Evolutionary conservation across 139 green algal genomes (phyloP), one percentile per base, ranked within the genome.

Genomic region (Zygnema cylindricum): DNA sequence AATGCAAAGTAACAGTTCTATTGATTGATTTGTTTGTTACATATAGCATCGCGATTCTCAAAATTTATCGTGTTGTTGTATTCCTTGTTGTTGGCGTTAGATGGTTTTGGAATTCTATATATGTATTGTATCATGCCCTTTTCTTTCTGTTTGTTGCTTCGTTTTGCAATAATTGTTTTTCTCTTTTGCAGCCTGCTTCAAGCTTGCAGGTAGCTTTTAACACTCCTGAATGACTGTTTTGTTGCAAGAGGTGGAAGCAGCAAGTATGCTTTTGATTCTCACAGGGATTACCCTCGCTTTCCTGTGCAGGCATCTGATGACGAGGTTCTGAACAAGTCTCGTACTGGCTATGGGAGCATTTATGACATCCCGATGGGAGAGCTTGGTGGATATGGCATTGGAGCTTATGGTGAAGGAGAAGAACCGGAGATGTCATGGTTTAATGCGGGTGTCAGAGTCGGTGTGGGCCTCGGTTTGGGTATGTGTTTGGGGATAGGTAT

Each of bases 361-460:
- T 79, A 63, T 63, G 49, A 63, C 43, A 7, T 79, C 11, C 36
- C 36, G 3, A 3, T 79, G 7, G 71, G 36, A 7, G 71, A 54
- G 42, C 71, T 79, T 11, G n/a, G n/a, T n/a, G 36, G 71, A 16
- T 43, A 41, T 54, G 71, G 71, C 42, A 11, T 3, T 7, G 71
- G 71, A 3, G 7, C 71, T 30, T 41, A 79, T 79, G 71, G 36
- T 43, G 36, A 54, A 79, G 36, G 38, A 3, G 36, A 79, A 16
- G 71, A 41, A 11, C 36, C 71, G 43, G 71, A 41, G 16, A 81
- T 90, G 40, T 84, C 85, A 2, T 90, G 85, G 85, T 90, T 90
- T 79, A 92, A 92, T 40, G 87, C 87, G 3, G 87, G 87, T 69
- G 49, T 92, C 33, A n/a, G 87, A 42, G 86, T 92, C 7, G 87